phyloP scores from a whole-genome alignment of 106 monocot species.

The Dioscorea zingiberensis region DNA sequence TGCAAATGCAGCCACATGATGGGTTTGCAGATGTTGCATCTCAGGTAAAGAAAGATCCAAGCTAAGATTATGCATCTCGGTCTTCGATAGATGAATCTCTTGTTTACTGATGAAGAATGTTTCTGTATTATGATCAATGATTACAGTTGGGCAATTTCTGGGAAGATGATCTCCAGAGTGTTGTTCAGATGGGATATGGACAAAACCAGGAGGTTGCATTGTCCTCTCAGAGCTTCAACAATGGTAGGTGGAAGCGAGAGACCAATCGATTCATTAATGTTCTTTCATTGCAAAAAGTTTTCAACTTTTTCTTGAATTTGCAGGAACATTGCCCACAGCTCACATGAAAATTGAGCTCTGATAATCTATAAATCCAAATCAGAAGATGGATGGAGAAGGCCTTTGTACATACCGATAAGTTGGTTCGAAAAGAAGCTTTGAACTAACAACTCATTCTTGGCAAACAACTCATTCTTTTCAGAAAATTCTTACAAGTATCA shows the following conservation, averaged over 20 bases:
- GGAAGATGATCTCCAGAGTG: slow-evolving; percentile 65
- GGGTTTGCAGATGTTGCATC: slow-evolving; percentile 29
- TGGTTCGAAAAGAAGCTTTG: slow-evolving; percentile 8
- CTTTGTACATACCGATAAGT: slow-evolving; percentile 20
- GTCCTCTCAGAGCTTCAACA: slow-evolving; percentile 27
- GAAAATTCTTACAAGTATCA: slow-evolving; percentile 4
- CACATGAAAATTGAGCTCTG: slow-evolving; percentile 37
- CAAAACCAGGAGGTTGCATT: slow-evolving; percentile 33
- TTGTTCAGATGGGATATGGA: slow-evolving; percentile 57
- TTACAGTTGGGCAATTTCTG: slow-evolving; percentile 51
- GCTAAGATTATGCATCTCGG: too few relatives aligned
- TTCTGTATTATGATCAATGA: too few relatives aligned
- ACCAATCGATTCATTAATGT: too few relatives aligned
- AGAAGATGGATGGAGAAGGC: not conserved
- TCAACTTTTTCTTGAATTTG: not conserved
- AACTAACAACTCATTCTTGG: not conserved
- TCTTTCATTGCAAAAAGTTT: not conserved
- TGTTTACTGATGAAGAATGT: too few relatives aligned
- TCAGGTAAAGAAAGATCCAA: slow-evolving; percentile 38
- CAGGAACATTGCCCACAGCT: slow-evolving; percentile 25
- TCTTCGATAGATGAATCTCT: too few relatives aligned
- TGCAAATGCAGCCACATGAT: slow-evolving; percentile 33
- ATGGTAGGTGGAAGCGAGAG: too few relatives aligned
- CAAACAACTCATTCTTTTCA: slow-evolving; percentile 1
- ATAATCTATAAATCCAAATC: not conserved